Percentiles rank a stretch among this genome's conserved stretches.
phyloP scores from a whole-genome alignment of 805 yeast genomes.

The Yarrowia osloensis region DNA sequence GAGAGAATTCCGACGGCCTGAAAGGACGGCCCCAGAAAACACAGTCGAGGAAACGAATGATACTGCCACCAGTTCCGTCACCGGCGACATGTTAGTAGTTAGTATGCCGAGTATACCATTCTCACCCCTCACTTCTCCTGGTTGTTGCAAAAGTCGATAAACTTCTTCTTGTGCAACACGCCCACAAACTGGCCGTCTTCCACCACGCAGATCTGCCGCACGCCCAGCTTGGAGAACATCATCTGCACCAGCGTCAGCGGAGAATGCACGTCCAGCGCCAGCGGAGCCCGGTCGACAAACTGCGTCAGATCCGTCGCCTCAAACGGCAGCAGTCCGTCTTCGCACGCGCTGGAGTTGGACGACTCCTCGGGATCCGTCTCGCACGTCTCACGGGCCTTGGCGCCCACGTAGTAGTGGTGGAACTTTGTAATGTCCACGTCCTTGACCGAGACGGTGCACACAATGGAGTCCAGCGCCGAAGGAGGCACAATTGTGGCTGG shows the following conservation, averaged over 20 bases:
- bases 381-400: conserved; percentile 6
- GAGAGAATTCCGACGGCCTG: too few species aligned
- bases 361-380: conserved; percentile 10
- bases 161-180: conserved; percentile 54
- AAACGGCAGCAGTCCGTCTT: conserved; percentile 18
- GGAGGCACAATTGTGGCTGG: neutral
- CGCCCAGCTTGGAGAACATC: conserved; percentile 56
- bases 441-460: conserved; percentile 26
- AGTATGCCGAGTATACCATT: too few species aligned
- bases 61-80: too few species aligned
- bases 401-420: conserved; percentile 13
- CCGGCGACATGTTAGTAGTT: neutral
- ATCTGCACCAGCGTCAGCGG: conserved; percentile 54
- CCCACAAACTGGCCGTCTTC: conserved; percentile 54
- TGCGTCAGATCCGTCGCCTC: conserved; percentile 46
- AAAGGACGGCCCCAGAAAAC: too few species aligned
- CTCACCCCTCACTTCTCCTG: neutral
- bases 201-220: conserved; percentile 50
- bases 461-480: neutral
- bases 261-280: conserved; percentile 51
- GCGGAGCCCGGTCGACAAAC: conserved; percentile 51
- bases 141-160: conserved; percentile 49
- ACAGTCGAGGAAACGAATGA: too few species aligned
- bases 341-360: neutral
- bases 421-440: conserved; percentile 23